Evolutionary conservation across 2,329 filamentous ascomycete species (phyloP).

Genomic region (Coleophoma cylindrospora): DNA sequence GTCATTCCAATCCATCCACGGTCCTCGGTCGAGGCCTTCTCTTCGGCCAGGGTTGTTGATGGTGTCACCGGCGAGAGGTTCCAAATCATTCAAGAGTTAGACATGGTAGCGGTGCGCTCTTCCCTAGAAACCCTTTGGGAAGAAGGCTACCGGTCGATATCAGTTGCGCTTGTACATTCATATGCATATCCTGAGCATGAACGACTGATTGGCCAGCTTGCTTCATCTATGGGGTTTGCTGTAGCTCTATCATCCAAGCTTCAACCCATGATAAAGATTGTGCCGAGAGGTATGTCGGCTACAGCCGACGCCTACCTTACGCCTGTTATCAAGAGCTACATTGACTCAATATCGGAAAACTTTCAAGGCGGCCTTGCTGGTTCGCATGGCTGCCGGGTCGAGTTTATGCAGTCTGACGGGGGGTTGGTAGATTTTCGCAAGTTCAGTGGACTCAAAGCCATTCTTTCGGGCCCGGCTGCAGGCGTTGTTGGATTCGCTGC

Average conservation of each 20-base stretch:
- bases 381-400: constrained; percentile 61
- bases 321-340: constrained; percentile 62
- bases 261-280: constrained; percentile 65
- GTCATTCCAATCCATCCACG: constrained; percentile 58
- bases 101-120: constrained; percentile 30
- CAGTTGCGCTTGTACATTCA: constrained; percentile 62
- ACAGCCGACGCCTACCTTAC: constrained; percentile 65
- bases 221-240: constrained; percentile 69
- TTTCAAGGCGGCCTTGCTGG: constrained; percentile 60
- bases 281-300: constrained; percentile 58
- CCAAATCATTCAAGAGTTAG: constrained; percentile 49
- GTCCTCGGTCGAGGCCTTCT: too few species aligned
- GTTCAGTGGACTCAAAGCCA: constrained; percentile 58
- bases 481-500: constrained; percentile 63
- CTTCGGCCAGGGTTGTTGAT: too few species aligned
- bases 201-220: constrained; percentile 68
- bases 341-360: constrained; percentile 59
- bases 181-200: constrained; percentile 82
- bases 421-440: constrained; percentile 39
- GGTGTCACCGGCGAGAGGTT: constrained; percentile 60
- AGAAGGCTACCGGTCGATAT: constrained; percentile 54
- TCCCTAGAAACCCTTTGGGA: constrained; percentile 52
- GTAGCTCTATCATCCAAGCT: constrained; percentile 59
- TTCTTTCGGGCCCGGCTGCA: constrained; percentile 60
- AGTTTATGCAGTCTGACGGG: constrained; percentile 57